Percentiles rank a stretch among this genome's conserved stretches.
These are phyloP conservation scores for Ascochyta rabiei DNA, from an alignment of 2,329 filamentous ascomycete genomes.

Conservation along the genomic window DNA sequence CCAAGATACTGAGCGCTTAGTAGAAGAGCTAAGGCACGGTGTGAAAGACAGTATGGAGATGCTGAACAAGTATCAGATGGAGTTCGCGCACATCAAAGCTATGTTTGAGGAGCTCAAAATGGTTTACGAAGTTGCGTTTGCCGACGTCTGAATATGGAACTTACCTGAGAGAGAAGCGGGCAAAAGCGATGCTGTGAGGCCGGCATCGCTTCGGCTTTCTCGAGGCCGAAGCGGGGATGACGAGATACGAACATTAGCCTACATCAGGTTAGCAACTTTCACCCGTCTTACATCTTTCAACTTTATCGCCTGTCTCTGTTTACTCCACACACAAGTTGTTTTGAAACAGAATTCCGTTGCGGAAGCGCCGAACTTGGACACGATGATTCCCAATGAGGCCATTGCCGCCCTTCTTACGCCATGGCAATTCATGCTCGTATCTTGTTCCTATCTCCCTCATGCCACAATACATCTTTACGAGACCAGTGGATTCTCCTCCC, in stretches of 20 bases:
- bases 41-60: slow-evolving; percentile 10
- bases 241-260: not conserved
- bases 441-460: slow-evolving; percentile 15
- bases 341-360: not conserved
- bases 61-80: not conserved
- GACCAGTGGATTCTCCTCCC: not conserved
- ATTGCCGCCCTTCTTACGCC: slow-evolving; percentile 11
- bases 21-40: slow-evolving; percentile 11
- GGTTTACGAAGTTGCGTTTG: slow-evolving; percentile 8
- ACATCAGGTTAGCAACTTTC: not conserved
- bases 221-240: not conserved
- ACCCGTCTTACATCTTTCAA: not conserved
- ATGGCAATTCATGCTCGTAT: slow-evolving; percentile 20
- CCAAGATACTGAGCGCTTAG: slow-evolving; percentile 4
- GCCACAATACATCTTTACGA: slow-evolving; percentile 12
- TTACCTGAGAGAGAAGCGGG: too few species aligned
- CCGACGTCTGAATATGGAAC: not conserved
- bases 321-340: not conserved
- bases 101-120: slow-evolving; percentile 10
- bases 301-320: not conserved
- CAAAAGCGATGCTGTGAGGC: too few species aligned
- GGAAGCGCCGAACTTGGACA: not conserved
- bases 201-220: too few species aligned
- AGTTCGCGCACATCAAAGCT: slow-evolving; percentile 3
- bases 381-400: not conserved